Percentiles rank a stretch among this genome's conserved stretches.
Conservation (phyloP, 2,329 filamentous ascomycete species). For the Pseudogymnoascus verrucosus region DNA sequence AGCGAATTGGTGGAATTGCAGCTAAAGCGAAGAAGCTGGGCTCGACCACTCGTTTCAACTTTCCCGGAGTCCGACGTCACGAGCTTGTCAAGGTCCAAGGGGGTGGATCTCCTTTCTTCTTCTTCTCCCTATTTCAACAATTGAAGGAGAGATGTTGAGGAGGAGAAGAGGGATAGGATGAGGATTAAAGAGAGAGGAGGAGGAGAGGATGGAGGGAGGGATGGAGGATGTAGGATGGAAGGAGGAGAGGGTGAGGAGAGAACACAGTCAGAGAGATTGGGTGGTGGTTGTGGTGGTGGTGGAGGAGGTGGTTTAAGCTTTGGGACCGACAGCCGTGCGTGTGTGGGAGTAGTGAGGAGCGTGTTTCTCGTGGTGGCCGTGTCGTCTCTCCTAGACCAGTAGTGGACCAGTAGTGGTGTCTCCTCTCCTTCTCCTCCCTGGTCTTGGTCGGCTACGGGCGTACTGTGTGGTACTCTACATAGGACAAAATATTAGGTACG, state of each 20-base stretch:
- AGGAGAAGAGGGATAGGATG: conserved; percentile 5
- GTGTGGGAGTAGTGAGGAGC: background rate
- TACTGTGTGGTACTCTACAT: background rate
- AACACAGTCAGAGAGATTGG: background rate
- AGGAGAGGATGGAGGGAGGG: conserved; percentile 8
- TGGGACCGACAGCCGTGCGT: conserved; percentile 6
- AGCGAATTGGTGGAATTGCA: background rate
- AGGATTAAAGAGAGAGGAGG: conserved; percentile 11
- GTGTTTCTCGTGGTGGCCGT: conserved; percentile 4
- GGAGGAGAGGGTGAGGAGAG: conserved; percentile 1
- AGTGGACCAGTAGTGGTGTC: too few species aligned
- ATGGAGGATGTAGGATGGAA: conserved; percentile 1
- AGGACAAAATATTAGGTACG: background rate
- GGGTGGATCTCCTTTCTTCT: background rate
- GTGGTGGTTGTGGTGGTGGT: background rate
- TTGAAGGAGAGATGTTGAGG: conserved; percentile 4
- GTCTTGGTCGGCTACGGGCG: background rate
- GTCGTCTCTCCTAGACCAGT: background rate
- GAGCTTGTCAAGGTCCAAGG: conserved; percentile 4
- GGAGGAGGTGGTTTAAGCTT: background rate
- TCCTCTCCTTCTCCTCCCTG: too few species aligned
- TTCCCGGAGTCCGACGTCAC: background rate
- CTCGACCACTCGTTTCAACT: background rate
- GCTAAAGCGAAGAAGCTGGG: background rate
- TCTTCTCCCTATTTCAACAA: background rate